Evolutionary conservation across 192 early-diverging fungal species (phyloP).

Genomic region (Coemansia sp.): DNA sequence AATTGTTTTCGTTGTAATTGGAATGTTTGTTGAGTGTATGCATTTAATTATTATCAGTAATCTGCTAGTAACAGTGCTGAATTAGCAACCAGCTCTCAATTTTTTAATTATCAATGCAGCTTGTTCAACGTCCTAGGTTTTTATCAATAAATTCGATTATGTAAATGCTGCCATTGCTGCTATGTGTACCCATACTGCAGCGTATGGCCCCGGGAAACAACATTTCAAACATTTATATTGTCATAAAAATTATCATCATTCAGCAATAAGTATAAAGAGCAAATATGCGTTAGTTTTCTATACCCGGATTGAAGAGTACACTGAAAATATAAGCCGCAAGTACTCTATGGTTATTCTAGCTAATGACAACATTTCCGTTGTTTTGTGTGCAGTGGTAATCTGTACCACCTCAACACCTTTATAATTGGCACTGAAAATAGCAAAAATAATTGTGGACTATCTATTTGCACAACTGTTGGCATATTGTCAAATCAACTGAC

Average conservation of each 20-base stretch:
- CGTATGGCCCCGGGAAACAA: slow-evolving; percentile 7
- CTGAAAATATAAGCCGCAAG: slow-evolving; percentile 20
- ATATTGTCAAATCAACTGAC: slow-evolving; percentile 12
- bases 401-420: slow-evolving; percentile 11
- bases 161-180: slow-evolving; percentile 33
- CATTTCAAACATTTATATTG: slow-evolving; percentile 36
- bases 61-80: too few relatives aligned
- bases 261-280: slow-evolving; percentile 32
- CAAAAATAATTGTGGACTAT: slow-evolving; percentile 1
- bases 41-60: too few relatives aligned
- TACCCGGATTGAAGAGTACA: slow-evolving; percentile 25
- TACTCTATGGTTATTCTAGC: slow-evolving; percentile 33
- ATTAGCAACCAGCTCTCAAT: slow-evolving; percentile 30
- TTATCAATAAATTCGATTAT: slow-evolving; percentile 22
- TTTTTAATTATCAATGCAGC: slow-evolving; percentile 19
- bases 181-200: slow-evolving; percentile 43
- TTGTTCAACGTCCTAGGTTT: slow-evolving; percentile 31
- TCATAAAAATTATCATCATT: slow-evolving; percentile 41
- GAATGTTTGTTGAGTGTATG: too few relatives aligned
- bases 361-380: background rate
- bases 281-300: slow-evolving; percentile 32
- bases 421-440: background rate
- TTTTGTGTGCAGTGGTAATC: slow-evolving; percentile 30
- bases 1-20: background rate
- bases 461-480: slow-evolving; percentile 9